Conservation (phyloP, 2,329 filamentous ascomycete species). For the Neonectria coccinea region DNA sequence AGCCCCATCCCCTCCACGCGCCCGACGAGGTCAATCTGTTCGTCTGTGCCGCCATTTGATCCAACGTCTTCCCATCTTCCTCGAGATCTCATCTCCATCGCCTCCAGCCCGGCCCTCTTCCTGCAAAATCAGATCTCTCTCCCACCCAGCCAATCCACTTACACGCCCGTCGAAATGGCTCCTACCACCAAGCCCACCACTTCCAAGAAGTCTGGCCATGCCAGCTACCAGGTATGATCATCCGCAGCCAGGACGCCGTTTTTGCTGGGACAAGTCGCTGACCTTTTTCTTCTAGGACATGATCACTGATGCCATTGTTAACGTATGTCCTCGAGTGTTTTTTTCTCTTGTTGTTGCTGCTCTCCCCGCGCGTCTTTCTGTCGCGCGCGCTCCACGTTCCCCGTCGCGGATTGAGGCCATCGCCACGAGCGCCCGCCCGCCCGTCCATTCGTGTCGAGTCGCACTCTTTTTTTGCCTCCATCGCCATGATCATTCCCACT, state of each 20-base stretch:
- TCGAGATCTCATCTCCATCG: conserved; percentile 37
- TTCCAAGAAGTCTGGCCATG: conserved; percentile 64
- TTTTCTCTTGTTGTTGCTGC: conserved; percentile 44
- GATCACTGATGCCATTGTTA: conserved; percentile 72
- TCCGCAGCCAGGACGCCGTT: conserved; percentile 17
- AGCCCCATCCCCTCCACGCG: conserved; percentile 63
- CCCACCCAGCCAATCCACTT: conserved; percentile 37
- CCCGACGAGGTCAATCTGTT: conserved; percentile 57
- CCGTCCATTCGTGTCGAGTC: conserved; percentile 22
- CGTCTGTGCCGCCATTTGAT: conserved; percentile 52
- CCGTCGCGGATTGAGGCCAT: conserved; percentile 41
- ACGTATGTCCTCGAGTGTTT: conserved; percentile 59
- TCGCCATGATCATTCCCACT: conserved; percentile 48
- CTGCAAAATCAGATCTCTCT: conserved; percentile 30
- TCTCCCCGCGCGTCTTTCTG: conserved; percentile 52
- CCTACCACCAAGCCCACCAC: conserved; percentile 64
- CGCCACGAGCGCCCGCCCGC: conserved; percentile 31
- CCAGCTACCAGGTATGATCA: conserved; percentile 69
- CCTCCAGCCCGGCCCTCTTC: conserved; percentile 42
- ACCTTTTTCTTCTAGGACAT: conserved; percentile 61
- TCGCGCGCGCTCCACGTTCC: conserved; percentile 41
- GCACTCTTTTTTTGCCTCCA: conserved; percentile 29
- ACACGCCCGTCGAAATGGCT: conserved; percentile 61
- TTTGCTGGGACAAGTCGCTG: conserved; percentile 18
- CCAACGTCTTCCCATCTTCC: conserved; percentile 39